Evolutionary conservation across 1,284 basidiomycete species (phyloP).

Genomic region (Heliocybe sulcata): DNA sequence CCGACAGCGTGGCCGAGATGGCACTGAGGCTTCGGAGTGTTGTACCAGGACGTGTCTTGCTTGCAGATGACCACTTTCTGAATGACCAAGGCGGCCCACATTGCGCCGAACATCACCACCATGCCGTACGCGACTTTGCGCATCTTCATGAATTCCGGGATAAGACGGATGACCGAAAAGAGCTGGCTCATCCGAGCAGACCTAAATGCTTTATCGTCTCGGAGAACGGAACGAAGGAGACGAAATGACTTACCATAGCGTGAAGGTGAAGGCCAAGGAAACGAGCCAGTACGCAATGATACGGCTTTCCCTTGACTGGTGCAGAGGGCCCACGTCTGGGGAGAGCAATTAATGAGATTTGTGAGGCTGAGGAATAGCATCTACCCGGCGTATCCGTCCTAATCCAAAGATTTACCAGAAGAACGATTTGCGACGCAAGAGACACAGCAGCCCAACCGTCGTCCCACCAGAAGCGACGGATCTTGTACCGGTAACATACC

Average conservation of each 20-base stretch:
- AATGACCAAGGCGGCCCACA: constrained; percentile 18
- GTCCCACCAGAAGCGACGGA: constrained; percentile 19
- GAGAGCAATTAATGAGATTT: background rate
- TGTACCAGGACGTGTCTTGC: constrained; percentile 16
- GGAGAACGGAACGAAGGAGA: background rate
- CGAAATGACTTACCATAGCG: constrained; percentile 17
- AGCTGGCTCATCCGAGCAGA: constrained; percentile 23
- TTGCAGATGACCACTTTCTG: constrained; percentile 19
- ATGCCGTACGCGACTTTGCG: constrained; percentile 12
- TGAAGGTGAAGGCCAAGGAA: constrained; percentile 17
- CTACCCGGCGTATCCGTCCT: constrained; percentile 16
- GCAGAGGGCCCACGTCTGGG: constrained; percentile 4
- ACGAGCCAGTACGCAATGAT: constrained; percentile 22
- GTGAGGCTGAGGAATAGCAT: background rate
- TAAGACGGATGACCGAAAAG: constrained; percentile 20
- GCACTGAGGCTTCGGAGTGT: constrained; percentile 15
- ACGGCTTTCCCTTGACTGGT: constrained; percentile 13
- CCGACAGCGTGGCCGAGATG: constrained; percentile 18
- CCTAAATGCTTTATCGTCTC: constrained; percentile 11
- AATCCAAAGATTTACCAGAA: constrained; percentile 20
- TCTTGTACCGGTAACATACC: constrained; percentile 14
- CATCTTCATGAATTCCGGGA: constrained; percentile 16
- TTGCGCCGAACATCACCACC: constrained; percentile 14
- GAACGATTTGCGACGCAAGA: constrained; percentile 13
- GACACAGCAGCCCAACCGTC: constrained; percentile 21